Evolutionary conservation across 1,284 basidiomycete species (phyloP).

Genomic region (Cystobasidiaceae sp.): DNA sequence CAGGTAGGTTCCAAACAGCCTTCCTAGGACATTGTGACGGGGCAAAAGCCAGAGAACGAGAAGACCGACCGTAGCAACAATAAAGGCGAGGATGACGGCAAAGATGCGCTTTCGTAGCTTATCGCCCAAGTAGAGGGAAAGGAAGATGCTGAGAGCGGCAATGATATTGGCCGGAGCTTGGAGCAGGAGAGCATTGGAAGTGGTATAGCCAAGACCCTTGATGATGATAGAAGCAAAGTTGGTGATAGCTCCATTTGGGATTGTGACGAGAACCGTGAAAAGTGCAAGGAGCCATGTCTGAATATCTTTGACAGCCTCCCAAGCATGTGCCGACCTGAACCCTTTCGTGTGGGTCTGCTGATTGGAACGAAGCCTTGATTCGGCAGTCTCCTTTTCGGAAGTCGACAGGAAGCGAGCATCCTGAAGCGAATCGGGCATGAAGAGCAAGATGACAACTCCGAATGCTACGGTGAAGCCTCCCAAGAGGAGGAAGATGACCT

Average conservation of each 20-base stretch:
- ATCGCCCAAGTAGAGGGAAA: not conserved
- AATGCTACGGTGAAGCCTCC: not conserved
- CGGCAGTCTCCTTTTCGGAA: not conserved
- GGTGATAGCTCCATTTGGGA: constrained; percentile 11
- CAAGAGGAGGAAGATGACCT: not conserved
- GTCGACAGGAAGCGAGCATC: not conserved
- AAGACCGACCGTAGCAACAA: not conserved
- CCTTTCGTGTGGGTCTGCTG: not conserved
- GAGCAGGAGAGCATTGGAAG: not conserved
- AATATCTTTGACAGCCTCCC: not conserved
- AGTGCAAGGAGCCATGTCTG: not conserved
- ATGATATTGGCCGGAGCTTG: not conserved
- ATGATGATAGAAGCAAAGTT: constrained; percentile 14
- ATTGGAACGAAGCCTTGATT: not conserved
- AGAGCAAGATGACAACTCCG: not conserved
- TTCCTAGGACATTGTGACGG: not conserved
- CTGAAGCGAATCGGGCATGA: not conserved
- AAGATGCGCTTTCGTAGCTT: not conserved
- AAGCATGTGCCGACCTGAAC: not conserved
- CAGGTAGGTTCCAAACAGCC: not conserved
- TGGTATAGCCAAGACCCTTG: constrained; percentile 14
- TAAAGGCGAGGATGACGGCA: not conserved
- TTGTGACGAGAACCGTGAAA: not conserved
- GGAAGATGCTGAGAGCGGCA: not conserved
- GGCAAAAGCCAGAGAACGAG: not conserved